Evolutionary conservation across 163 green algal species (phyloP), one percentile per base, ranked within the genome.

Genomic region (Trebouxiophyceae sp.): DNA sequence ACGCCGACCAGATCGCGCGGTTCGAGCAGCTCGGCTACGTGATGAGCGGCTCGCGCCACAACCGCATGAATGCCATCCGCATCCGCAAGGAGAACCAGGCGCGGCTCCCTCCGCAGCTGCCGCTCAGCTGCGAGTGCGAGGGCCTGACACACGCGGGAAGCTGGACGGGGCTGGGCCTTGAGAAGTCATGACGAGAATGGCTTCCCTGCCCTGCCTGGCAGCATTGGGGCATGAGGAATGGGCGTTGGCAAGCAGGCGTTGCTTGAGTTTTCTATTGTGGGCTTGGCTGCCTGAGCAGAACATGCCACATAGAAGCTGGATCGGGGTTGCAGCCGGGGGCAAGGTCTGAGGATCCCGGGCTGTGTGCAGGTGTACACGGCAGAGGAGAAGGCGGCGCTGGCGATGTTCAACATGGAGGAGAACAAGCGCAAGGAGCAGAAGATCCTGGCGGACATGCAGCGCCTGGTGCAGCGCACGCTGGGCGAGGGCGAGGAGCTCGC

Each of bases 361-460:
- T n/a, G 8, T 57, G 19, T 5, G 3, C 81, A 86, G 71, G 74
- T 96, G 47, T 99, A 99, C 83, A 95, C 73, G 0, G 93, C 94
- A 1, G 93, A 99, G 73, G 93, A 99, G 77, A 97, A 98, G 79
- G 86, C 91, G 20, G 93, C 93, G 24, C 80, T 99, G 68, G 93
- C 93, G 2, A 95, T 98, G 90, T 93, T 96, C 76, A 98, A 98
- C 80, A 95, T 92, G 71, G 92, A 98, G 79, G 93, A 97, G 76
- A 95, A 94, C 69, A 91, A 93, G 78, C 61, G 75, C 33, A 95
- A 95, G 74, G 93, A 98, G 79, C 68, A 88, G 8, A 86, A 91
- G 77, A 85, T 98, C 32, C 69, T 96, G 70, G 78, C 85, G 31
- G 87, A 95, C 65, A 88, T 97, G 80, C 79, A 87, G 69, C 54